Conservation (phyloP, 257 asterid species). For the Penstemon newberryi region DNA sequence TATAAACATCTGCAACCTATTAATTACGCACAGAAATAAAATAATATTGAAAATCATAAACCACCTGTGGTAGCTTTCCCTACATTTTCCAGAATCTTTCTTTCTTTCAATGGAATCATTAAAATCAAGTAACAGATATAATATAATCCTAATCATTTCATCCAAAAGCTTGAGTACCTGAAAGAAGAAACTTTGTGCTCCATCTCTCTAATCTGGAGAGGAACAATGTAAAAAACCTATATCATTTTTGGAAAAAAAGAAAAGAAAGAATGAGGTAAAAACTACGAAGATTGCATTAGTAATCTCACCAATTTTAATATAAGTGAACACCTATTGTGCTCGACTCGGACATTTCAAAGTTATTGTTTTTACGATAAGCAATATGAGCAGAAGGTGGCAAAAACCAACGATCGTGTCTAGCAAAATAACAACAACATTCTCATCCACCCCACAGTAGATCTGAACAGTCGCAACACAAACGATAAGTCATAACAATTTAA, state of each 20-base stretch:
- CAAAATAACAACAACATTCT: background rate
- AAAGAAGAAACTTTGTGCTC: background rate
- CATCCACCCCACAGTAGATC: background rate
- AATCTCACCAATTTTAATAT: background rate
- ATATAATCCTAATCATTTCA: background rate
- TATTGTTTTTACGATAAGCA: background rate
- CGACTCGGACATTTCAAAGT: background rate
- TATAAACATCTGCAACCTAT: no score
- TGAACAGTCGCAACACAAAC: background rate
- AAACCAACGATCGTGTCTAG: background rate
- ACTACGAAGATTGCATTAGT: background rate
- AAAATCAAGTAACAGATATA: background rate
- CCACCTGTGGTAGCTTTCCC: no score
- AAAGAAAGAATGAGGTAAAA: background rate
- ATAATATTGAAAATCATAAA: no score
- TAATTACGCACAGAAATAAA: no score
- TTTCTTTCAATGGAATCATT: background rate
- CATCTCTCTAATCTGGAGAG: background rate
- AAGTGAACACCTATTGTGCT: background rate
- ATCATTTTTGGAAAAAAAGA: background rate
- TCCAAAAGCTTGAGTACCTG: background rate
- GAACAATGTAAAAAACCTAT: background rate
- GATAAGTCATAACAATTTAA: background rate
- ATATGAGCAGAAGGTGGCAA: background rate
- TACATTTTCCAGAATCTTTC: background rate